phyloP scores from a whole-genome alignment of 2,329 filamentous ascomycete species.

The Conoideocrella luteorostrata region DNA sequence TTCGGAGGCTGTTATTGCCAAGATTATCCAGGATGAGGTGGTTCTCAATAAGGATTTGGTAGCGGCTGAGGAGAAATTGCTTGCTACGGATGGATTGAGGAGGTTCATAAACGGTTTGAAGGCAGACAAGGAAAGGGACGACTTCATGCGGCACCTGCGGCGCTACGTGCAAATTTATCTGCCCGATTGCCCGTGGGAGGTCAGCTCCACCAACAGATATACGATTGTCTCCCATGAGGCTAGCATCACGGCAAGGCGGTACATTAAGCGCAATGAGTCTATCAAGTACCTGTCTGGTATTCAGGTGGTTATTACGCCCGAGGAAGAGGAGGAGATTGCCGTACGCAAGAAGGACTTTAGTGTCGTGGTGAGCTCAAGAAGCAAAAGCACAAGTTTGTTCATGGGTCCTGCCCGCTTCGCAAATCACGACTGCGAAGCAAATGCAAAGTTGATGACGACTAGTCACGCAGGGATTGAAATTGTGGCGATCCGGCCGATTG shows the following conservation, averaged over 20 bases:
- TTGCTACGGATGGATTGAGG: constrained; percentile 66
- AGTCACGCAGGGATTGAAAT: constrained; percentile 87
- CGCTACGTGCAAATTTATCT: constrained; percentile 92
- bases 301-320: constrained; percentile 83
- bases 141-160: constrained; percentile 78
- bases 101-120: constrained; percentile 64
- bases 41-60: constrained; percentile 67
- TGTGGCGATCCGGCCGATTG: constrained; percentile 74
- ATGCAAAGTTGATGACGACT: constrained; percentile 78
- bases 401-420: constrained; percentile 93
- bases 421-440: constrained; percentile 94
- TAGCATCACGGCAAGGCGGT: constrained; percentile 71
- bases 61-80: constrained; percentile 64
- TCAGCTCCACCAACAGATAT: constrained; percentile 86
- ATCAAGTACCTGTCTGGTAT: constrained; percentile 90
- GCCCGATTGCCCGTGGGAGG: constrained; percentile 90
- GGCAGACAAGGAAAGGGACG: constrained; percentile 73
- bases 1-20: constrained; percentile 54
- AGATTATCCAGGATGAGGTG: constrained; percentile 58
- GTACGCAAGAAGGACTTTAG: constrained; percentile 88
- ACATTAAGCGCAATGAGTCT: constrained; percentile 73
- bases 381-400: constrained; percentile 85
- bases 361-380: constrained; percentile 88
- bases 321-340: constrained; percentile 80
- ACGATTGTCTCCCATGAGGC: constrained; percentile 88